Evolutionary conservation across 495 filamentous ascomycete species (phyloP).

Genomic region (Xylaria palmicola): DNA sequence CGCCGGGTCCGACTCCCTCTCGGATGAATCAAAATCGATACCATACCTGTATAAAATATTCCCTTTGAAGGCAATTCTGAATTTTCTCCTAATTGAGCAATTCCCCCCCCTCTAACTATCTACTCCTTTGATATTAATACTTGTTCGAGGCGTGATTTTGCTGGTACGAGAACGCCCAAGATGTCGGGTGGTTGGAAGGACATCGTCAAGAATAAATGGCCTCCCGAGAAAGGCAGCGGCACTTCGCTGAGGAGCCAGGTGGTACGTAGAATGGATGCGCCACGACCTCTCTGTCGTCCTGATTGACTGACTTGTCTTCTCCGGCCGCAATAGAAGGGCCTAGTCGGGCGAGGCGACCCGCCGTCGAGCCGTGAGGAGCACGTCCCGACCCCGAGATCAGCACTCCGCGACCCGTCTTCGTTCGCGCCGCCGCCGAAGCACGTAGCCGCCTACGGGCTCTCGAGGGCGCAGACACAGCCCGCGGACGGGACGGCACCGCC

Average conservation of each 20-base stretch:
- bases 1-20: neutral
- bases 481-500: neutral
- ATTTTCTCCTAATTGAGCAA: no score
- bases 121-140: neutral
- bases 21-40: neutral
- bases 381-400: conserved; percentile 67
- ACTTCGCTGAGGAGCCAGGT: conserved; percentile 39
- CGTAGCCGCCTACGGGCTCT: conserved; percentile 13
- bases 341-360: conserved; percentile 37
- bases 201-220: conserved; percentile 45
- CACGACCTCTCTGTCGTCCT: neutral
- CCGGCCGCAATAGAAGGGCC: conserved; percentile 40
- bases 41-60: neutral
- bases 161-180: neutral
- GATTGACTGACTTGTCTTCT: neutral
- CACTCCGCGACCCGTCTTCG: conserved; percentile 75
- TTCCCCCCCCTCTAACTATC: no score
- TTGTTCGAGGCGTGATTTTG: neutral
- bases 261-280: conserved; percentile 27
- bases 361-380: conserved; percentile 27
- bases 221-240: conserved; percentile 42
- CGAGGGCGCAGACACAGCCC: conserved; percentile 36
- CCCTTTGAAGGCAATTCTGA: no score
- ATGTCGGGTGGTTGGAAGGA: conserved; percentile 34
- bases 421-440: conserved; percentile 85